phyloP scores from a whole-genome alignment of 2,329 filamentous ascomycete genomes.

The Amauroascus niger region DNA sequence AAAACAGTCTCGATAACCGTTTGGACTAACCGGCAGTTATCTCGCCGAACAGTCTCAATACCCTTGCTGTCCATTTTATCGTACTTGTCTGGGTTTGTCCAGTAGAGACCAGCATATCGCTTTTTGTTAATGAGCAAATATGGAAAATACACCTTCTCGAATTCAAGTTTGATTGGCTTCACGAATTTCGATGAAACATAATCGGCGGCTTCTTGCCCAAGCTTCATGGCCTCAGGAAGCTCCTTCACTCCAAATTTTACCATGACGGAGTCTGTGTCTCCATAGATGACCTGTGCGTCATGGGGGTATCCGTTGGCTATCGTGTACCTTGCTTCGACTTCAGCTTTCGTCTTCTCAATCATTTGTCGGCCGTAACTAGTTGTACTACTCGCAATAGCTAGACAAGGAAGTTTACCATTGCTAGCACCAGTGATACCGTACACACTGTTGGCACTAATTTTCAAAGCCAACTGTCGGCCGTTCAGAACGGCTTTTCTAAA shows the following conservation, averaged over 20 bases:
- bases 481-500: slow-evolving; percentile 98
- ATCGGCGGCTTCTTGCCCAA: slow-evolving; percentile 84
- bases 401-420: slow-evolving; percentile 86
- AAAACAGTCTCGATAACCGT: slow-evolving; percentile 96
- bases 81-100: slow-evolving; percentile 87
- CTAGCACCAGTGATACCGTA: slow-evolving; percentile 96
- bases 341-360: slow-evolving; percentile 97
- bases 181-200: slow-evolving; percentile 87
- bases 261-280: slow-evolving; percentile 99
- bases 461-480: slow-evolving; percentile 89
- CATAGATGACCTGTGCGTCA: slow-evolving; percentile 94
- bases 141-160: slow-evolving; percentile 97
- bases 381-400: slow-evolving; percentile 91
- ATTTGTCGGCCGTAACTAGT: slow-evolving; percentile 96
- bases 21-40: slow-evolving; percentile 92
- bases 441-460: slow-evolving; percentile 94
- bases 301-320: slow-evolving; percentile 91
- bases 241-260: slow-evolving; percentile 93
- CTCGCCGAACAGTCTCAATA: slow-evolving; percentile 93
- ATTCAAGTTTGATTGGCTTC: slow-evolving; percentile 96
- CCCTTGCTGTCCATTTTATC: slow-evolving; percentile 99
- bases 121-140: slow-evolving; percentile 99
- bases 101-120: slow-evolving; percentile 94
- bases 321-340: slow-evolving; percentile 81
- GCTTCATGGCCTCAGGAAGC: slow-evolving; percentile 78